Conservation (phyloP, 2,329 filamentous ascomycete genomes). For the Nannizziopsis barbatae region DNA sequence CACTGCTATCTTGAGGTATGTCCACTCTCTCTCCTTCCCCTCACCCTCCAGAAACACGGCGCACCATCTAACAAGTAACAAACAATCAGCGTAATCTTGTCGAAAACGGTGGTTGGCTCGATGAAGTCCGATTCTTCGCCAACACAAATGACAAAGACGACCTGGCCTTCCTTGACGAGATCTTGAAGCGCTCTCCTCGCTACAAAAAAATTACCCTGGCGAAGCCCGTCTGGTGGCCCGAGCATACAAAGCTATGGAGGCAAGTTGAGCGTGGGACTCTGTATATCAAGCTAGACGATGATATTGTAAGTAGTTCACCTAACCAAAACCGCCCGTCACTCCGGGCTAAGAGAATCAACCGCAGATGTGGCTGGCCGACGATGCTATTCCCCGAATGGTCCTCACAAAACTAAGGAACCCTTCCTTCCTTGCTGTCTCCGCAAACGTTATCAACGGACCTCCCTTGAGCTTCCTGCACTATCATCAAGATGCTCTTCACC, state of each 20-base stretch:
- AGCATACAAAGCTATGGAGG: conserved; percentile 12
- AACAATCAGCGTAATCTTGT: conserved; percentile 1
- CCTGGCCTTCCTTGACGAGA: conserved; percentile 3
- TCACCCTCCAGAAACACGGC: background rate
- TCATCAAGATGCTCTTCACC: conserved; percentile 9
- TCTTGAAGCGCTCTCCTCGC: conserved; percentile 4
- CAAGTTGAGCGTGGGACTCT: conserved; percentile 10
- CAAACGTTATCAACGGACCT: conserved; percentile 9
- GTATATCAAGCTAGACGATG: conserved; percentile 9
- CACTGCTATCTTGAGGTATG: conserved; percentile 12
- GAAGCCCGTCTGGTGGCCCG: conserved; percentile 10
- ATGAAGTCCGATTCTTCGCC: conserved; percentile 8
- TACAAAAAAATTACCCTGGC: conserved; percentile 11
- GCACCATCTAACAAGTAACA: background rate
- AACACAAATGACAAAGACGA: conserved; percentile 4
- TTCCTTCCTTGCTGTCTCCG: conserved; percentile 5
- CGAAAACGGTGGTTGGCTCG: conserved; percentile 8
- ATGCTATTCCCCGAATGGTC: conserved; percentile 6
- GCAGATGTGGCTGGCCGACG: conserved; percentile 9
- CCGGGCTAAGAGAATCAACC: background rate
- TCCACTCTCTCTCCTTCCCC: background rate
- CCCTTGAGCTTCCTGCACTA: conserved; percentile 9
- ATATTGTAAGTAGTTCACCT: conserved; percentile 2
- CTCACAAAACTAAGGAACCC: conserved; percentile 7
- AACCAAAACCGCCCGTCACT: background rate